phyloP scores from a whole-genome alignment of 2,329 filamentous ascomycete genomes.

The Colletotrichum sp. region DNA sequence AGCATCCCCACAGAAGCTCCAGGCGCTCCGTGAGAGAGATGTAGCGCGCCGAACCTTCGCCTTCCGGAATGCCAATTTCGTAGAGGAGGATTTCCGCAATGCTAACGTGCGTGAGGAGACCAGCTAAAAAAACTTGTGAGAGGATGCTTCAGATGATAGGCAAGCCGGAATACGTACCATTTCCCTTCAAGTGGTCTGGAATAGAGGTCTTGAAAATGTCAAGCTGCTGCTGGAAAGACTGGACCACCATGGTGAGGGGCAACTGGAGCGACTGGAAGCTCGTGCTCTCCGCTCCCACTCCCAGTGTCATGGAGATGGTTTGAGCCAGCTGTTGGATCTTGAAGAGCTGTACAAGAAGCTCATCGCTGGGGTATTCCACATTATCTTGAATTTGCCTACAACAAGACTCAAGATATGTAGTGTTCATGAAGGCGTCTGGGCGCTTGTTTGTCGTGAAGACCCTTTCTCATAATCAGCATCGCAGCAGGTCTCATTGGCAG shows the following conservation, averaged over 20 bases:
- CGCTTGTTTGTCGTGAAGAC: constrained; percentile 52
- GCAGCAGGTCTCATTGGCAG: background rate
- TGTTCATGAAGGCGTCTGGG: constrained; percentile 53
- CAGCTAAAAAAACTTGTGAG: constrained; percentile 29
- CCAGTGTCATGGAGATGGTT: constrained; percentile 47
- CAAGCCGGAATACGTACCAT: constrained; percentile 30
- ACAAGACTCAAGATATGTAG: constrained; percentile 47
- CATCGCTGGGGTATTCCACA: constrained; percentile 48
- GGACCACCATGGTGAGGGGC: constrained; percentile 45
- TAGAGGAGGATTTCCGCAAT: constrained; percentile 53
- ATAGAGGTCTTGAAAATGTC: constrained; percentile 41
- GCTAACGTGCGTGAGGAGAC: constrained; percentile 45
- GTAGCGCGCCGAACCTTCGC: constrained; percentile 31
- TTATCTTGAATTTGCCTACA: constrained; percentile 45
- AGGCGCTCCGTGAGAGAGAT: constrained; percentile 44
- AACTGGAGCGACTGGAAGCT: constrained; percentile 36
- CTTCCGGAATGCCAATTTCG: constrained; percentile 49
- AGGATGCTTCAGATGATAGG: background rate
- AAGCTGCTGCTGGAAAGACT: constrained; percentile 49
- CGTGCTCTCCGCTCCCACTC: constrained; percentile 28
- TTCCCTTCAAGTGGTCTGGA: constrained; percentile 36
- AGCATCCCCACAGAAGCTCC: constrained; percentile 50
- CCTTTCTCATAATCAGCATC: constrained; percentile 24
- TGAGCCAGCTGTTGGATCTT: constrained; percentile 54
- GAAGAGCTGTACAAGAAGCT: constrained; percentile 49